Conservation (phyloP, 2,329 filamentous ascomycete species). For the Mycosphaerella arachidis region DNA sequence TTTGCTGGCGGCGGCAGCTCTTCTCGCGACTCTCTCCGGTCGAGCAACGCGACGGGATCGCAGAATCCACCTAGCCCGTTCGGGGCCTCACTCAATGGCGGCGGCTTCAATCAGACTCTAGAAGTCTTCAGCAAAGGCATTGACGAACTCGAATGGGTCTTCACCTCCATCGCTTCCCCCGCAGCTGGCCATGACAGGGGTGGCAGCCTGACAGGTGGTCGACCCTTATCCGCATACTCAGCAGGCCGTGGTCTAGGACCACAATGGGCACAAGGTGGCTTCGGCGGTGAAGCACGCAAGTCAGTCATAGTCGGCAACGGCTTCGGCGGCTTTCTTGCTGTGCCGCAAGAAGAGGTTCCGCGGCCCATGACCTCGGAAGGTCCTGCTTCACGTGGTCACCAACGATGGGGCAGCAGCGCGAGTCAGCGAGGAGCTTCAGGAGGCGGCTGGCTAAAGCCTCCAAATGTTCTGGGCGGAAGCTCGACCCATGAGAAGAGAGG, state of each 20-base stretch:
- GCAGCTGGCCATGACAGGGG: conserved; percentile 36
- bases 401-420: conserved; percentile 16
- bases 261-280: conserved; percentile 46
- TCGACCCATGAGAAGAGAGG: conserved; percentile 25
- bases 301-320: conserved; percentile 64
- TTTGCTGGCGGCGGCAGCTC: conserved; percentile 42
- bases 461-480: conserved; percentile 26
- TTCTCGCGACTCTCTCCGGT: conserved; percentile 19
- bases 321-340: conserved; percentile 61
- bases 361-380: conserved; percentile 29
- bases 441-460: conserved; percentile 26
- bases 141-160: conserved; percentile 64
- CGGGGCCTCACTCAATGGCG: conserved; percentile 15
- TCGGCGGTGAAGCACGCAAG: conserved; percentile 54
- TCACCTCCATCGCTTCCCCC: conserved; percentile 55
- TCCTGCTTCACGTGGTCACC: conserved; percentile 4
- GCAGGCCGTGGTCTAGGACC: conserved; percentile 48
- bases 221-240: conserved; percentile 44
- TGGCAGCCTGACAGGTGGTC: conserved; percentile 31
- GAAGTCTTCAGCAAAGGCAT: conserved; percentile 64
- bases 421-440: not conserved
- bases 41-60: conserved; percentile 33
- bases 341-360: conserved; percentile 51
- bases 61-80: not conserved
- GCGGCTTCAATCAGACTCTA: conserved; percentile 51